Conservation (phyloP, 495 filamentous ascomycete genomes). For the Podospora anserina region DNA sequence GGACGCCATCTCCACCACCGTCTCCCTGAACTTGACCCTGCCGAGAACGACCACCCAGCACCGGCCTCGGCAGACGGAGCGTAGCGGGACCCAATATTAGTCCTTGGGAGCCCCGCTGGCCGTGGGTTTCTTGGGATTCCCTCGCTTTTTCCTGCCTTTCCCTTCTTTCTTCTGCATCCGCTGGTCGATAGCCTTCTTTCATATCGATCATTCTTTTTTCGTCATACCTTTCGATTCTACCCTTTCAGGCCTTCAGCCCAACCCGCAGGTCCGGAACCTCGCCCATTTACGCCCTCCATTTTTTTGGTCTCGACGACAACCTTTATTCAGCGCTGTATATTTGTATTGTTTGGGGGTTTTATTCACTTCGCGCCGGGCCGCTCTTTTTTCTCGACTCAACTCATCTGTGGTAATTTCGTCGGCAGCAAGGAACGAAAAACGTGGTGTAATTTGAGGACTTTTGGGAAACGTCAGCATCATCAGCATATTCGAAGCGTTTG, state of each 20-base stretch:
- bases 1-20: slow-evolving; percentile 23
- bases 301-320: slow-evolving; percentile 31
- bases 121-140: slow-evolving; percentile 26
- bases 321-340: slow-evolving; percentile 22
- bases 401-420: not conserved
- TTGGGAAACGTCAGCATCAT: slow-evolving; percentile 2
- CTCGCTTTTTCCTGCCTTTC: slow-evolving; percentile 29
- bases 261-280: slow-evolving; percentile 50
- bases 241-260: slow-evolving; percentile 14
- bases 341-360: slow-evolving; percentile 10
- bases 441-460: slow-evolving; percentile 1
- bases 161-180: slow-evolving; percentile 38
- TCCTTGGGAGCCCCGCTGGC: slow-evolving; percentile 33
- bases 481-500: slow-evolving; percentile 20
- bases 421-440: not conserved
- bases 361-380: slow-evolving; percentile 12
- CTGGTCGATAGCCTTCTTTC: slow-evolving; percentile 50
- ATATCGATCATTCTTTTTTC: slow-evolving; percentile 37
- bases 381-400: not conserved
- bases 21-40: not conserved
- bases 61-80: slow-evolving; percentile 7
- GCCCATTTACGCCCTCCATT: slow-evolving; percentile 9
- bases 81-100: slow-evolving; percentile 40
- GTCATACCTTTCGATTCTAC: slow-evolving; percentile 17
- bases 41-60: slow-evolving; percentile 20